A percentile compares a stretch with the other conserved stretches of the same genome.
phyloP scores from a whole-genome alignment of 1,139 yeast species.

The Sporopachydermia cereana region DNA sequence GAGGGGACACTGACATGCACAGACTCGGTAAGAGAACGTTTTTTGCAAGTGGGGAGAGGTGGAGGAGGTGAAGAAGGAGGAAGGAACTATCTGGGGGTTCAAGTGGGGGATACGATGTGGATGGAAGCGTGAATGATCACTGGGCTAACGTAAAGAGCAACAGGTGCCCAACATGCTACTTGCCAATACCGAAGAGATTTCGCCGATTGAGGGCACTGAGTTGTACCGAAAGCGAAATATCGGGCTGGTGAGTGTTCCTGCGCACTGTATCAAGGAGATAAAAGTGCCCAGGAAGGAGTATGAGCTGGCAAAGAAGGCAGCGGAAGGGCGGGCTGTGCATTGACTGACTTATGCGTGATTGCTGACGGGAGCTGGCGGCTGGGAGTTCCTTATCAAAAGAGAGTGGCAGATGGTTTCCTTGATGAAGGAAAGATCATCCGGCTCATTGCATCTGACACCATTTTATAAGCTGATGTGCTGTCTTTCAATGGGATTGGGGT shows the following conservation, averaged over 20 bases:
- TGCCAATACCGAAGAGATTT: slow-evolving; percentile 3
- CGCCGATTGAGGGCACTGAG: neutral
- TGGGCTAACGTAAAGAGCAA: neutral
- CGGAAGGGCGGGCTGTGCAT: neutral
- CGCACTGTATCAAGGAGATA: neutral
- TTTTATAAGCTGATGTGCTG: no score
- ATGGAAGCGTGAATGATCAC: no score
- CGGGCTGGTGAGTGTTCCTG: slow-evolving; percentile 1
- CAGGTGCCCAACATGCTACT: slow-evolving; percentile 1
- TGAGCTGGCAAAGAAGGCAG: neutral
- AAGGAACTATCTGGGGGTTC: neutral
- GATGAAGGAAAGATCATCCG: no score
- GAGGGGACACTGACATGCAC: slow-evolving; percentile 23
- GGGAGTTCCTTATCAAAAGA: no score
- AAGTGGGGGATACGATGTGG: no score
- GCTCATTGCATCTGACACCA: no score
- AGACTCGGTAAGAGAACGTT: slow-evolving; percentile 13
- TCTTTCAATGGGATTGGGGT: no score
- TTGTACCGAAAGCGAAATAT: neutral
- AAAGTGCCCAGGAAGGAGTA: neutral
- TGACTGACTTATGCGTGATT: no score
- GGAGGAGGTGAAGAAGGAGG: no score
- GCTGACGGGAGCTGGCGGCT: no score
- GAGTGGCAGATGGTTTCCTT: no score
- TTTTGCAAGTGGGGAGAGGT: no score